Evolutionary conservation across 129 eudicot genomes (phyloP), one percentile per base, ranked within the genome.

Genomic region (carrot (Daucus carota)): DNA sequence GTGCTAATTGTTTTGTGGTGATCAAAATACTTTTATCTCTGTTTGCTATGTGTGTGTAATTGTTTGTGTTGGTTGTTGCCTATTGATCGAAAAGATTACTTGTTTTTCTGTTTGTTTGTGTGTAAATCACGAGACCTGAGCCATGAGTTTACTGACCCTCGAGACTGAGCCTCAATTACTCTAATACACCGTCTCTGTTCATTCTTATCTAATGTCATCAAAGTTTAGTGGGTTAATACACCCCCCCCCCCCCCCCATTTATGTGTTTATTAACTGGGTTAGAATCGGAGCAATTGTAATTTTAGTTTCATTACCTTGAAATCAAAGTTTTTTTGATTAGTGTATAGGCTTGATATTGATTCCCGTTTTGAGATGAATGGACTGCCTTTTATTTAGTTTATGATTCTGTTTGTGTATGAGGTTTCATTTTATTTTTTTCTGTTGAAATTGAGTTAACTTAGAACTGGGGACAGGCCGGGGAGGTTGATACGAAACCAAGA

Each of bases 381-480:
- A 65, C n/a, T 33, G 41, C 44, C 42, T 15, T 31, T 32, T 6
- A 13, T 31, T 11, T 22, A 52, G 20, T 11, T 3, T 6, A 13
- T 52, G 60, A 52, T 20, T 22, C 9, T 29, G 70, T 54, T 14
- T 73, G 42, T 12, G 57, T 36, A 54, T 48, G 2, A 66, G 48
- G 2, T 11, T 26, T 41, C 26, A 16, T 40, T 32, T 5, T 36
- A 18, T 28, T 41, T 9, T 75, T 6, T 2, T 18, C 36, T 75
- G 38, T 46, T 20, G 50, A 16, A 73, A 5, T 52, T 15, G 28
- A 65, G 10, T 75, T 15, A 42, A 33, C 76, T n/a, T 33, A 73
- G 70, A 82, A 46, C 86, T 18, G 28, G 77, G 65, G 80, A 41
- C 87, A 90, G 91, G 80, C 72, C 48, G 88, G 84, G 73, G 89